Conservation (phyloP, 2,329 filamentous ascomycete species). For the Diaporthe nobilis region DNA sequence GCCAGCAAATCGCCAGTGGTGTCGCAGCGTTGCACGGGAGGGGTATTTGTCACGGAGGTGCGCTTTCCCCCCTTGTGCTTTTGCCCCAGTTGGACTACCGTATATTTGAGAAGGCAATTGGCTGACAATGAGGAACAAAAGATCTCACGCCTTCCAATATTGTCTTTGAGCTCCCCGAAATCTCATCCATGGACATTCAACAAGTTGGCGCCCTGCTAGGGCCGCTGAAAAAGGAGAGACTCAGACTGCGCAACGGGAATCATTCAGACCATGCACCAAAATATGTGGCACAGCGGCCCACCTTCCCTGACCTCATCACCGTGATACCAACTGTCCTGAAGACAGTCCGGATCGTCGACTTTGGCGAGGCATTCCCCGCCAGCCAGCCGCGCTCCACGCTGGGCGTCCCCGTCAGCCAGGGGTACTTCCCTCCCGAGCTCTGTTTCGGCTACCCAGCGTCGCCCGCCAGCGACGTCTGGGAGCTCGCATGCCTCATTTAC, state of each 20-base stretch:
- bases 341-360: not conserved
- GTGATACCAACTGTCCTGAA: not conserved
- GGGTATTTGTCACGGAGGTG: slow-evolving; percentile 17
- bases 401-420: not conserved
- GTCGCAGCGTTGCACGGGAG: not conserved
- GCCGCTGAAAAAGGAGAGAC: not conserved
- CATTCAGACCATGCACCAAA: not conserved
- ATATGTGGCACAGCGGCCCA: not conserved
- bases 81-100: not conserved
- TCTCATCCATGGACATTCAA: not conserved
- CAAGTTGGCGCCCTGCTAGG: not conserved
- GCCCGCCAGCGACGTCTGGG: not conserved
- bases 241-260: not conserved
- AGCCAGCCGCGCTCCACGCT: not conserved
- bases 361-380: not conserved
- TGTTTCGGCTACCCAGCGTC: not conserved
- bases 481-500: not conserved
- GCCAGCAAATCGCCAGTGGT: not conserved
- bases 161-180: not conserved
- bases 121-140: not conserved
- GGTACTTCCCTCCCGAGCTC: slow-evolving; percentile 13
- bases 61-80: not conserved
- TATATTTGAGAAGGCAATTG: not conserved
- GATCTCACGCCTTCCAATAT: slow-evolving; percentile 2
- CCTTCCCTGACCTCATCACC: not conserved